These are phyloP conservation scores for Globisporangium cystogenes DNA, from an alignment of 352 stramenopile species.

Conservation along the genomic window DNA sequence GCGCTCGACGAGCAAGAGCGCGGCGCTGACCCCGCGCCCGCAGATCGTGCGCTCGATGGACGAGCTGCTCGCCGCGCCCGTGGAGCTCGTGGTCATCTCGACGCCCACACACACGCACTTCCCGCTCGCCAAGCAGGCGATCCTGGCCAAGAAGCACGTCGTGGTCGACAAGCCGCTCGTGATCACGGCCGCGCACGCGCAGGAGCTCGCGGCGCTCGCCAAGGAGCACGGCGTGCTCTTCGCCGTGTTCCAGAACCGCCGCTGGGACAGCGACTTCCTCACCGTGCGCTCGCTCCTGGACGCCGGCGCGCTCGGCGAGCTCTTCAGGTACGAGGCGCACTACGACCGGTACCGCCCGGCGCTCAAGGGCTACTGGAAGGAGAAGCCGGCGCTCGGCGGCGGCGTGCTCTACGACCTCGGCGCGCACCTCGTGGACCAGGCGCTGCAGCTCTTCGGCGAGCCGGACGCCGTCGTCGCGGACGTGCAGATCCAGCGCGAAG, in stretches of 20 bases:
- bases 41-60: conserved; percentile 70
- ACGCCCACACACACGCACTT: conserved; percentile 74
- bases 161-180: conserved; percentile 75
- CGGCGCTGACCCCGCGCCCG: conserved; percentile 29
- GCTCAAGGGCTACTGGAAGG: conserved; percentile 81
- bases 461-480: conserved; percentile 42
- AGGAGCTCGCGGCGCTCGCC: conserved; percentile 44
- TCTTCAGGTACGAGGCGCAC: conserved; percentile 54
- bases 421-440: conserved; percentile 61
- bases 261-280: conserved; percentile 74
- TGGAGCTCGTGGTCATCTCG: conserved; percentile 69
- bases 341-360: conserved; percentile 62
- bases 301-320: conserved; percentile 36
- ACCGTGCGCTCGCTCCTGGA: conserved; percentile 48
- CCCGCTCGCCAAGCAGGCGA: conserved; percentile 61
- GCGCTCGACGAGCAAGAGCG: conserved; percentile 62
- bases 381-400: conserved; percentile 44
- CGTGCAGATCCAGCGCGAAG: conserved; percentile 72
- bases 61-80: conserved; percentile 46
- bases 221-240: conserved; percentile 51
- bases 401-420: conserved; percentile 72
- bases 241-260: conserved; percentile 74
- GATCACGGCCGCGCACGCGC: conserved; percentile 41
- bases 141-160: conserved; percentile 68
- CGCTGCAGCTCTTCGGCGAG: conserved; percentile 55